phyloP scores from a whole-genome alignment of 2,329 filamentous ascomycete genomes.

The Pestalotiopsis sp. region DNA sequence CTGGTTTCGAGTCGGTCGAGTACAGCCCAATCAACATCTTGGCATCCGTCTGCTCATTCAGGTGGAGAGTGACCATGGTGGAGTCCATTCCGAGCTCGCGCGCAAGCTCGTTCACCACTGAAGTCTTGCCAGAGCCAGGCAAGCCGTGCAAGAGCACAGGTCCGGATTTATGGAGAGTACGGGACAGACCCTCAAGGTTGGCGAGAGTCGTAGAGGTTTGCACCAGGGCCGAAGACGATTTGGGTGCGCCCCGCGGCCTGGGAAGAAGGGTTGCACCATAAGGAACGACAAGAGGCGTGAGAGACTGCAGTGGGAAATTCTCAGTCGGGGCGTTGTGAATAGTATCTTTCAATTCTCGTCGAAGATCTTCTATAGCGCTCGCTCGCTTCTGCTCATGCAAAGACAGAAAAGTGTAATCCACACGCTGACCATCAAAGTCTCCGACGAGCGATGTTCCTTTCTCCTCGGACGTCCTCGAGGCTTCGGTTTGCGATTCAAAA shows the following conservation, averaged over 20 bases:
- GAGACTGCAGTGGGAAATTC: conserved; percentile 34
- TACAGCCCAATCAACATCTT: conserved; percentile 96
- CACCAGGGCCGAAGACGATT: conserved; percentile 55
- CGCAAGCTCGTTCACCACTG: conserved; percentile 79
- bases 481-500: not conserved
- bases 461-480: not conserved
- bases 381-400: conserved; percentile 58
- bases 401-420: conserved; percentile 77
- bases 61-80: conserved; percentile 87
- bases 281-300: conserved; percentile 63
- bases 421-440: conserved; percentile 70
- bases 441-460: conserved; percentile 47
- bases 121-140: conserved; percentile 88
- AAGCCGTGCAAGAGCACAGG: conserved; percentile 82
- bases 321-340: conserved; percentile 18
- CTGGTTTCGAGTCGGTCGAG: conserved; percentile 81
- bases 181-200: conserved; percentile 72
- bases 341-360: conserved; percentile 35
- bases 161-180: conserved; percentile 63
- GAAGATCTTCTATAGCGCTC: conserved; percentile 43
- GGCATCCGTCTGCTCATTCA: conserved; percentile 97
- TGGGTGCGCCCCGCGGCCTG: conserved; percentile 51
- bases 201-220: conserved; percentile 69
- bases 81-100: conserved; percentile 75
- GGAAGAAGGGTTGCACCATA: conserved; percentile 70